These are phyloP conservation scores for Neocallimastix lanati DNA, from an alignment of 192 early-diverging fungal genomes.

Conservation along the genomic window DNA sequence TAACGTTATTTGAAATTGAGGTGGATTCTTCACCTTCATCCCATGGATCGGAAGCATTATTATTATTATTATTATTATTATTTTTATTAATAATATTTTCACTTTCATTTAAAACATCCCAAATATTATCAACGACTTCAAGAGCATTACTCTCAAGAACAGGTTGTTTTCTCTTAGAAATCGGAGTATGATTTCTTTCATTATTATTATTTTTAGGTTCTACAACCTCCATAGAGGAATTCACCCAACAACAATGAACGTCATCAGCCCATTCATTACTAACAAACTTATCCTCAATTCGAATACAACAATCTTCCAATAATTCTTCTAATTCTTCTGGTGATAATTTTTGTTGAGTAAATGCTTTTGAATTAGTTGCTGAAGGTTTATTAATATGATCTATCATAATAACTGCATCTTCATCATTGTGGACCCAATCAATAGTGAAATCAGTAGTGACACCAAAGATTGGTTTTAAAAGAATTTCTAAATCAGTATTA, in stretches of 20 bases:
- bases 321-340: background rate
- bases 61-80: background rate
- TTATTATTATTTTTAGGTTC: background rate
- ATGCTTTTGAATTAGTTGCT: background rate
- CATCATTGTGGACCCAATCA: conserved; percentile 29
- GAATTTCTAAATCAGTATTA: conserved; percentile 18
- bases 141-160: background rate
- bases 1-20: background rate
- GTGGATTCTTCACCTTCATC: background rate
- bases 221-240: background rate
- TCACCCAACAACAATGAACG: background rate
- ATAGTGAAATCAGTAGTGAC: conserved; percentile 13
- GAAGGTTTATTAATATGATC: background rate
- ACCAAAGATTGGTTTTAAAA: conserved; percentile 25
- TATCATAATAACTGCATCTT: conserved; percentile 18
- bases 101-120: background rate
- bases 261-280: background rate
- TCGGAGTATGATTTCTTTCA: background rate
- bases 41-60: too few relatives aligned
- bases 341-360: background rate
- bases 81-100: background rate
- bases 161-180: background rate
- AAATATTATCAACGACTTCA: background rate
- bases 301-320: background rate
- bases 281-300: background rate